Evolutionary conservation across 1,284 basidiomycete genomes (phyloP).

Genomic region (Ceratobasidium sp.): DNA sequence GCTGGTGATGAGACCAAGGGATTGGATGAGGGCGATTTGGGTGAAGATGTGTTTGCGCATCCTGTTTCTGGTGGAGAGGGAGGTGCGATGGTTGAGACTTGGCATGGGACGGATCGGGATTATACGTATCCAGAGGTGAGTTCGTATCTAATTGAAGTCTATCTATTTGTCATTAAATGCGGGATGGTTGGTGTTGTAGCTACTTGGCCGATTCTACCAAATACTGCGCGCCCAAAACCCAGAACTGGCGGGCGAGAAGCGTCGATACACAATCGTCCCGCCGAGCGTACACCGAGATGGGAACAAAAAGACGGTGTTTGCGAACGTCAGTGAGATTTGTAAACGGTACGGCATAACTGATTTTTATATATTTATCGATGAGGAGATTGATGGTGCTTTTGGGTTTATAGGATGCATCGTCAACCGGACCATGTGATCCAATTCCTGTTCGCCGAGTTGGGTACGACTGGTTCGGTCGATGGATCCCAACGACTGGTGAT

Average conservation of each 20-base stretch:
- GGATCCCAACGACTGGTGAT: conserved; percentile 94
- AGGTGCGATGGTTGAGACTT: conserved; percentile 76
- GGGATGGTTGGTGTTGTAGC: conserved; percentile 63
- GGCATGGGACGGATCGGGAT: conserved; percentile 94
- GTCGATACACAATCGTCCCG: conserved; percentile 98
- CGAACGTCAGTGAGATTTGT: conserved; percentile 98
- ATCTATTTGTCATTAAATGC: too few species aligned
- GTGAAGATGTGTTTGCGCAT: conserved; percentile 80
- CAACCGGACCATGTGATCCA: conserved; percentile 99
- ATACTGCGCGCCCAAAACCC: conserved; percentile 96
- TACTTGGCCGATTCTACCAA: conserved; percentile 92
- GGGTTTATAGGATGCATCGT: conserved; percentile 80
- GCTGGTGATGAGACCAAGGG: conserved; percentile 65
- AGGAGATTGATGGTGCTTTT: neutral
- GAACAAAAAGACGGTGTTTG: conserved; percentile 97
- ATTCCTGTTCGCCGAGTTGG: conserved; percentile 98
- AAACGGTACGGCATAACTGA: conserved; percentile 67
- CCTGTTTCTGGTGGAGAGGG: conserved; percentile 68
- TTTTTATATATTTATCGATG: neutral
- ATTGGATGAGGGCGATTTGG: conserved; percentile 81
- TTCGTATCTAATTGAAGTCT: conserved; percentile 38
- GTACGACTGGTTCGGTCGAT: conserved; percentile 96
- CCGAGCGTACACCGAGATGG: conserved; percentile 93
- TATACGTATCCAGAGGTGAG: conserved; percentile 92
- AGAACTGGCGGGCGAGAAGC: conserved; percentile 87